phyloP scores from a whole-genome alignment of 192 early-diverging fungal species.

The Rhizophagus prolifer region DNA sequence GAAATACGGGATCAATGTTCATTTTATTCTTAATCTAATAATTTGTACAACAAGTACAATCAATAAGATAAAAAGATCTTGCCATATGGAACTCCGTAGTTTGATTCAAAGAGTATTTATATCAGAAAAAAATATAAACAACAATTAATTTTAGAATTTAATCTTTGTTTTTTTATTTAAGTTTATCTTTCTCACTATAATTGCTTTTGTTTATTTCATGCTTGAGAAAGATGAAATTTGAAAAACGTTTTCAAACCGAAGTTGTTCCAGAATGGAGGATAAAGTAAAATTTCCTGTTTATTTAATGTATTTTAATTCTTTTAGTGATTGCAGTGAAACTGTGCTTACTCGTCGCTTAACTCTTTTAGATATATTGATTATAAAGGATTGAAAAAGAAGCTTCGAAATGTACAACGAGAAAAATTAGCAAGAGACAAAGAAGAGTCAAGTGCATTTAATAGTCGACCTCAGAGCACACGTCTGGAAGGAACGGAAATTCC shows the following conservation, averaged over 20 bases:
- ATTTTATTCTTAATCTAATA: neutral
- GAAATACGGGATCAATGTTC: neutral
- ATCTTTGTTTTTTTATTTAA: too few species aligned
- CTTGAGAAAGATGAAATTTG: neutral
- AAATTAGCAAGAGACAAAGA: neutral
- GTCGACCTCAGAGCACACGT: neutral
- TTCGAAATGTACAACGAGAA: neutral
- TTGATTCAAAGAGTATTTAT: neutral
- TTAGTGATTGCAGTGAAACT: neutral
- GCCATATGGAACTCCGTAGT: neutral
- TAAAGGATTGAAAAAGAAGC: neutral
- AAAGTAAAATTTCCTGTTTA: neutral
- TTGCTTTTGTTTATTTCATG: too few species aligned
- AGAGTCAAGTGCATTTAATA: too few species aligned
- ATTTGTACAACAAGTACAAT: neutral
- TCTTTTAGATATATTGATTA: slow-evolving; percentile 9
- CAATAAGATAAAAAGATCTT: too few species aligned
- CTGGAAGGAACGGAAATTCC: too few species aligned
- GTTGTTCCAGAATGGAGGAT: neutral
- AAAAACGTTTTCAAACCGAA: neutral
- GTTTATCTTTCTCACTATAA: too few species aligned
- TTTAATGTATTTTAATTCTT: too few species aligned
- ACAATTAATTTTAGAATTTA: too few species aligned
- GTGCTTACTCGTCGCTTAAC: neutral
- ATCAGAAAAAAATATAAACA: neutral